Base-by-base conservation (phyloP, 352 stramenopile species). In the Globisporangium echinulatum region DNA sequence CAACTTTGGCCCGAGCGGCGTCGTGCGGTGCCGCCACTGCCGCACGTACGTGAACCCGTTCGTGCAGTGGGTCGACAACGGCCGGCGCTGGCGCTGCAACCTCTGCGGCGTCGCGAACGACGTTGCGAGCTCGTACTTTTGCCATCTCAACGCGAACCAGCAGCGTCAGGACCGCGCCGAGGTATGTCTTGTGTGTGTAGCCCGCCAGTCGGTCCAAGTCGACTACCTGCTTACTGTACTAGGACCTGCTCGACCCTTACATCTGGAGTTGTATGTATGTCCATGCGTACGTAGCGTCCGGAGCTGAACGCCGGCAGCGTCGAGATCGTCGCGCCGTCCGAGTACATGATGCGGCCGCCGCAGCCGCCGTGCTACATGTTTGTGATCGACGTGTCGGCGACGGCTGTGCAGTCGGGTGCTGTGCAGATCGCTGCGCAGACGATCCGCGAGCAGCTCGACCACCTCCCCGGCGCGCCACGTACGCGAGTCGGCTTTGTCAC, bases 91-190 rank as follows among this genome's bases (percentile, higher is more conserved):
- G 85, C 81, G 84, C 13, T 97, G 89, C 74, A 96, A 96, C 64
- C 59, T 97, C 0, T 97, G 89, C 68, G 85, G 86, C 39, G 75
- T 92, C n/a, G 82, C 84, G 13, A 96, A 95, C 56, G 80, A 96
- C 54, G 93, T 97, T 40, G 85, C 96, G 11, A 92, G 92, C 54
- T 93, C 93, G 8, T 99, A 99, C 77, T 99, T 99, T 71, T 99
- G 94, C 70, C 96, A 99, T 68, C 76, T 99, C 52, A 96, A 98
- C 56, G 84, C 94, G 43, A 89, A 97, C 60, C 96, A 97, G 46
- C 84, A 94, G 58, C 92, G 97, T 56, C 79, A 96, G 49, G 97
- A 99, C 71, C 77, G 82, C 9, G 82, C 93, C 15, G 82, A 99
- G 85, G 52, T 88, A 82, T 52, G 87, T 97, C 25, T 33, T 33